Base-by-base conservation (phyloP, 257 asterid genomes). In the Fraxinus cuspidata region DNA sequence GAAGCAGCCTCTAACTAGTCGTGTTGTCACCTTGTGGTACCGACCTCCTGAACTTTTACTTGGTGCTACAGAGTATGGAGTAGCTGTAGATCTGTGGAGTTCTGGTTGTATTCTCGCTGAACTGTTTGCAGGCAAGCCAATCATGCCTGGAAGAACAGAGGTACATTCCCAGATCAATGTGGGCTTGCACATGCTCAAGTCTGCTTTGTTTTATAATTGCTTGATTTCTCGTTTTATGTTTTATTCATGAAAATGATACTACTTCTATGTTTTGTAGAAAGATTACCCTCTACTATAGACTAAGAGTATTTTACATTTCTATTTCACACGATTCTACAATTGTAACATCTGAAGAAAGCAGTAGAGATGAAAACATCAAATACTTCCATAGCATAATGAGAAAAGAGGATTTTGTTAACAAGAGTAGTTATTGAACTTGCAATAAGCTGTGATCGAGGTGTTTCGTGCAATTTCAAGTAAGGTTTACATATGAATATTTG, bases 101-200 rank as follows among this genome's bases (percentile, higher is more conserved):
- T 84, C 97, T 11, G 99, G 99, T 80, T 94, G 99, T 85, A 90
- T 94, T 83, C 90, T 94, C 68, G 99, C 99, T 69, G 99, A 94
- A 86, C 72, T 94, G 70, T 90, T 87, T 75, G 87, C 91, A 7
- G 97, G 97, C 49, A 92, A 89, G 83, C 97, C 97, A 74, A 90
- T 94, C 74, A 90, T 94, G 96, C 95, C 97, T 0, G 99, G 97
- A 79, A 94, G 97, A 81, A 94, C 99, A 63, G 97, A 94, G 97
- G 99, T 94, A 84, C 47, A 58, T 60, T 71, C 40, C 38, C 75
- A 40, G 65, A 75, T 68, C 66, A 77, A 44, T 53, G 23, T 56
- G 69, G 34, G 40, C 53, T 64, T 10, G 38, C 35, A 34, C 2
- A 42, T 28, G 65, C 0, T 28, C 31, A 58, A 21, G 31, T 18